Evolutionary conservation across 179 eudicot species (phyloP), one percentile per base, ranked within the genome.

Genomic region (Camellia oleifera): DNA sequence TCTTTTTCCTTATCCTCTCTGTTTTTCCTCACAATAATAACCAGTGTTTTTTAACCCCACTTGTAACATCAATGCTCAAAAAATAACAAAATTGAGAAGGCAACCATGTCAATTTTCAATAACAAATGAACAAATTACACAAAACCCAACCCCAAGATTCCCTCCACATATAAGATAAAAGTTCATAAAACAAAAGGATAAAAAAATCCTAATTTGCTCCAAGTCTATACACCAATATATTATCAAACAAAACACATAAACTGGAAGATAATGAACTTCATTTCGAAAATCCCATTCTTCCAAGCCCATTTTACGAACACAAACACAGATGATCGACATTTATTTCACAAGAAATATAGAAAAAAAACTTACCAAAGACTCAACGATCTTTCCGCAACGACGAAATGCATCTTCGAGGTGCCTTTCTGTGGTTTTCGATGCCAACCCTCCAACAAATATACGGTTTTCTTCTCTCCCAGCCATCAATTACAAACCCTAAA

Each of bases 351-450:
- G 42, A 60, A 18, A 58, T 71, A 32, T 5, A 46, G 2, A 4
- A 11, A 6, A 53, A 52, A 73, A 4, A 23, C 81, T 78, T 72
- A 85, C 90, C 81, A 85, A 74, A 74, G 86, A 82, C 83, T 88
- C 90, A 60, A 86, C 56, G 18, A 88, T 76, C 83, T 88, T 88
- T 8, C 90, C 90, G 54, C 78, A 88, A 12, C 86, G 90, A 77
- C 83, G 56, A 69, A 88, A 88, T 0, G 87, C 87, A 17, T 77
- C 84, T 77, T 88, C 81, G 23, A 88, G 77, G 72, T 84, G 80
- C n/a, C 90, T 75, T 75, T 88, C 89, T 2, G 90, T 84, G 61
- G 83, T 82, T 76, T 88, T 81, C 90, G 87, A 86, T 70, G 84
- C 87, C 76, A 88, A 79, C 18, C 90, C 90, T 67, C 90, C 90